A percentile compares a stretch with the other conserved stretches of the same genome.
Conservation (phyloP, 2,329 filamentous ascomycete genomes). For the Hypoxylon sp. region DNA sequence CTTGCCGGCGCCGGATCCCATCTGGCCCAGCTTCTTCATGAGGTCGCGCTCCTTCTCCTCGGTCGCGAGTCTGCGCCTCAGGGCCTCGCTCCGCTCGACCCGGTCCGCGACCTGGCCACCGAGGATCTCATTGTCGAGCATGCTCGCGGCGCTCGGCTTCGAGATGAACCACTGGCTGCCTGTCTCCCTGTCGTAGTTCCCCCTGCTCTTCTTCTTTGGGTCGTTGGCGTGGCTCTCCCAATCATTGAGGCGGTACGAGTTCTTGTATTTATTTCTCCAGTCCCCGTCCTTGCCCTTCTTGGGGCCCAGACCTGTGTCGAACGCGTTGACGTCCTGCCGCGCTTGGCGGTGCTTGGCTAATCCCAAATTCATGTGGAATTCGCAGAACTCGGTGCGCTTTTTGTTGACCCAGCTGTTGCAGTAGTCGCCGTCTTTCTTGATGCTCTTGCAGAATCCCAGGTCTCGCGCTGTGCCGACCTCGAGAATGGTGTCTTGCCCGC, state of each 20-base stretch:
- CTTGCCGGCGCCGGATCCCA: conserved; percentile 75
- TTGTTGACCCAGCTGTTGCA: conserved; percentile 91
- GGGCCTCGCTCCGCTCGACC: conserved; percentile 74
- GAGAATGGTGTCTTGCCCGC: conserved; percentile 88
- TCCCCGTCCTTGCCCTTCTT: conserved; percentile 38
- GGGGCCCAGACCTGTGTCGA: conserved; percentile 64
- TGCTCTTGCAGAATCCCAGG: conserved; percentile 87
- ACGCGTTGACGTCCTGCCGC: conserved; percentile 54
- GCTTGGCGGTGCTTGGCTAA: conserved; percentile 73
- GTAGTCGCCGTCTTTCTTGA: conserved; percentile 85
- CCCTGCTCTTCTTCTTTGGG: conserved; percentile 55
- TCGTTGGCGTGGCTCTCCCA: conserved; percentile 47
- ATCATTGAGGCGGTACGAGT: conserved; percentile 51
- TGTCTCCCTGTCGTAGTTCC: conserved; percentile 71
- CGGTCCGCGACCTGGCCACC: conserved; percentile 67
- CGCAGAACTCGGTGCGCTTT: conserved; percentile 90
- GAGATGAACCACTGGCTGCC: conserved; percentile 70
- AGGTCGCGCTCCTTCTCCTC: conserved; percentile 82
- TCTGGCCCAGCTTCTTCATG: conserved; percentile 74
- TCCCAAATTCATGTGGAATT: conserved; percentile 89
- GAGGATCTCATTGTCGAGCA: conserved; percentile 74
- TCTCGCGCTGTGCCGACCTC: conserved; percentile 90
- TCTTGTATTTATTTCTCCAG: conserved; percentile 45
- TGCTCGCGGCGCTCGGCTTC: conserved; percentile 68
- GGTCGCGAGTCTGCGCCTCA: conserved; percentile 74